A percentile compares a stretch with the other conserved stretches of the same genome.
Conservation (phyloP, 345 rosid genomes). For the Arabidopsis thaliana region TAIR10.1 NC_003074.8:20936001-20936500, state of each 20-base stretch:
- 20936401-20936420: constrained; percentile 43
- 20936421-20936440: constrained; percentile 19
- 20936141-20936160: constrained; percentile 25
- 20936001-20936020: constrained; percentile 11
- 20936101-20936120: background rate
- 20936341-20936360: constrained; percentile 41
- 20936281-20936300: constrained; percentile 40
- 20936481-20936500: constrained; percentile 84
- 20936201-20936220: constrained; percentile 35
- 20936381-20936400: constrained; percentile 12
- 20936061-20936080: background rate
- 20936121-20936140: constrained; percentile 17
- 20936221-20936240: constrained; percentile 24
- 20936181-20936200: constrained; percentile 37
- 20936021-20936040: background rate
- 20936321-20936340: constrained; percentile 40
- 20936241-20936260: constrained; percentile 36
- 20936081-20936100: background rate
- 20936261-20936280: constrained; percentile 2
- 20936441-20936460: constrained; percentile 37
- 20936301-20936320: constrained; percentile 45
- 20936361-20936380: constrained; percentile 30
- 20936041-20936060: background rate
- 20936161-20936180: constrained; percentile 31
- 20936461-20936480: constrained; percentile 32